Conservation (phyloP, 371 early-diverging fungal species). For the Mortierella sp. region DNA sequence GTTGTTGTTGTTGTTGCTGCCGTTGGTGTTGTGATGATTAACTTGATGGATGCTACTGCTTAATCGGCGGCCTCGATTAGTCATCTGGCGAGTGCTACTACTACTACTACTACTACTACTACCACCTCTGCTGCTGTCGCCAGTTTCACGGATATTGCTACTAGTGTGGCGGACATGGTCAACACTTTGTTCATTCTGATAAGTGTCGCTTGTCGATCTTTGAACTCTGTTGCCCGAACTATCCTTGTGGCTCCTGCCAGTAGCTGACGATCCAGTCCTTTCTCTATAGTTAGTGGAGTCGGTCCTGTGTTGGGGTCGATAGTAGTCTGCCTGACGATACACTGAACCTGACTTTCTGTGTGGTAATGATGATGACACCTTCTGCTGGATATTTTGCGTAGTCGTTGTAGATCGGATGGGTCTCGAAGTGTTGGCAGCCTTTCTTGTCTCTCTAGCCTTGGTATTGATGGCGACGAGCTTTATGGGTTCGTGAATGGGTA, state of each 20-base stretch:
- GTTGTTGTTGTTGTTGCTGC: not conserved
- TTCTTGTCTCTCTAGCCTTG: not conserved
- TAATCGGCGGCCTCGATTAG: not conserved
- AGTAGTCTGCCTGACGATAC: not conserved
- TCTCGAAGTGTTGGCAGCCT: not conserved
- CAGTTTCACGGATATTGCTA: conserved; percentile 5
- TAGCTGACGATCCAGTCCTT: too few relatives aligned
- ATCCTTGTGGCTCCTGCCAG: too few relatives aligned
- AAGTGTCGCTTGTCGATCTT: not conserved
- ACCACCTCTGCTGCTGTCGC: conserved; percentile 4
- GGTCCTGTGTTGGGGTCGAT: not conserved
- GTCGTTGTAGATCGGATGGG: conserved; percentile 7
- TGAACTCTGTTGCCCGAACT: too few relatives aligned
- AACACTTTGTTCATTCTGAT: conserved; percentile 2
- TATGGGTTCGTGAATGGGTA: conserved; percentile 19
- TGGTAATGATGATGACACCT: not conserved
- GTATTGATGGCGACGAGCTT: conserved; percentile 32
- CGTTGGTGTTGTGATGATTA: too few relatives aligned
- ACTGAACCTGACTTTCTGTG: not conserved
- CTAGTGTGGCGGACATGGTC: conserved; percentile 14
- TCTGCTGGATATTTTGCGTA: not conserved
- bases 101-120: conserved; percentile 3
- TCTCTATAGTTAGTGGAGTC: not conserved
- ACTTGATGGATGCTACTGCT: not conserved
- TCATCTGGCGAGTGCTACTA: not conserved